Evolutionary conservation across 257 asterid species (phyloP).

Genomic region (Rehmannia glutinosa): DNA sequence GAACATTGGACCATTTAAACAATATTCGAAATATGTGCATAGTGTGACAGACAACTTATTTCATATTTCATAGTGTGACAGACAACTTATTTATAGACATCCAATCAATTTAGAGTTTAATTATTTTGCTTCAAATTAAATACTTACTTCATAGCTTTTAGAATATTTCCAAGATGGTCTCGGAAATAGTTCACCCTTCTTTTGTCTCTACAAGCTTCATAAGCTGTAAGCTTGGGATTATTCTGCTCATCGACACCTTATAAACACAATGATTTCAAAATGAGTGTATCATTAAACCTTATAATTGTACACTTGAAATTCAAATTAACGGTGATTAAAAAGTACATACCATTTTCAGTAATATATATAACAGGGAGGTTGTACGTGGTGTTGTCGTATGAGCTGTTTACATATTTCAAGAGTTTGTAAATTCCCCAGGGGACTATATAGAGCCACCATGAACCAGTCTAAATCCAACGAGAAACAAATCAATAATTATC

Average conservation of each 20-base stretch:
- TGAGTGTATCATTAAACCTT: neutral
- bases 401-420: neutral
- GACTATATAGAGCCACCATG: neutral
- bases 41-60: no score
- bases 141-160: slow-evolving; percentile 30
- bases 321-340: neutral
- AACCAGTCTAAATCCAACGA: neutral
- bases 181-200: slow-evolving; percentile 1
- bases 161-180: slow-evolving; percentile 26
- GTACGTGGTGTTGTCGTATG: neutral
- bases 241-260: slow-evolving; percentile 5
- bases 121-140: neutral
- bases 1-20: no score
- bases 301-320: neutral
- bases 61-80: neutral
- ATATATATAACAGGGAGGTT: slow-evolving; percentile 17
- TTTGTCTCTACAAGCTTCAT: neutral
- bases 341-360: slow-evolving; percentile 24
- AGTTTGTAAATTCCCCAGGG: slow-evolving; percentile 17
- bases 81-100: neutral
- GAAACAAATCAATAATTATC: neutral
- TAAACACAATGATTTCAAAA: neutral
- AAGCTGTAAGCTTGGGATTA: neutral
- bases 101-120: neutral
- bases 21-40: neutral